Evolutionary conservation across 2,329 filamentous ascomycete species (phyloP).

Genomic region (Claviceps digitariae): DNA sequence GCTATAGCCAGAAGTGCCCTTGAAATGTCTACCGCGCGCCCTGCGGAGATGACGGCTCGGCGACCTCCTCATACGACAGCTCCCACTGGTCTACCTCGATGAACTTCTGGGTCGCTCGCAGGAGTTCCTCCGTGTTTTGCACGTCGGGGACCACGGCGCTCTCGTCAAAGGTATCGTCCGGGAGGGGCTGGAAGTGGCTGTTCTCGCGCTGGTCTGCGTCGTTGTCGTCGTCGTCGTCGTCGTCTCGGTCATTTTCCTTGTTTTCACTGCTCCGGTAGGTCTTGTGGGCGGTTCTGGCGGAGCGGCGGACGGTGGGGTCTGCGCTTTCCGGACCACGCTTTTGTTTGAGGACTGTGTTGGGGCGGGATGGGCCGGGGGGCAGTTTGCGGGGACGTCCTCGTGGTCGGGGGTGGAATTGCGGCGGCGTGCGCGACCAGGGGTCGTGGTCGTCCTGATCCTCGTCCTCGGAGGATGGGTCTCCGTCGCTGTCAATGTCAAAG

Average conservation of each 20-base stretch:
- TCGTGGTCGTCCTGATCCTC: slow-evolving; percentile 43
- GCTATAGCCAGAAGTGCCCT: too few species aligned
- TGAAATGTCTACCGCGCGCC: slow-evolving; percentile 27
- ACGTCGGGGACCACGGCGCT: slow-evolving; percentile 19
- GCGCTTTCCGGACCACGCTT: slow-evolving; percentile 10
- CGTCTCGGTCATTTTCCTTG: slow-evolving; percentile 39
- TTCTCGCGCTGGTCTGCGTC: slow-evolving; percentile 20
- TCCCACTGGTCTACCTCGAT: slow-evolving; percentile 57
- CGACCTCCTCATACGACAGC: slow-evolving; percentile 52
- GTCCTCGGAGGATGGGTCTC: slow-evolving; percentile 38
- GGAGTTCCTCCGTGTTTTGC: slow-evolving; percentile 37
- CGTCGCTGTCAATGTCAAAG: slow-evolving; percentile 30
- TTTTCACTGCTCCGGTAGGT: slow-evolving; percentile 43
- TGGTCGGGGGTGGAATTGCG: neutral
- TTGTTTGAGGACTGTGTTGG: slow-evolving; percentile 11
- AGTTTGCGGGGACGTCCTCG: slow-evolving; percentile 14
- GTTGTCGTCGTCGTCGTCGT: neutral
- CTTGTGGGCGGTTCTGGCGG: slow-evolving; percentile 17
- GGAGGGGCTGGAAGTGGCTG: slow-evolving; percentile 27
- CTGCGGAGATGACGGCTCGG: slow-evolving; percentile 39
- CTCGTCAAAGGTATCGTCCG: slow-evolving; percentile 30
- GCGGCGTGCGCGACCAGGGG: neutral
- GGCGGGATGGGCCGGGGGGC: slow-evolving; percentile 15
- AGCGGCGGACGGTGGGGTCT: slow-evolving; percentile 6
- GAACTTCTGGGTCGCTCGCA: slow-evolving; percentile 48